Conservation (phyloP, 768 basidiomycete genomes). For the Tremella mesenterica region DNA sequence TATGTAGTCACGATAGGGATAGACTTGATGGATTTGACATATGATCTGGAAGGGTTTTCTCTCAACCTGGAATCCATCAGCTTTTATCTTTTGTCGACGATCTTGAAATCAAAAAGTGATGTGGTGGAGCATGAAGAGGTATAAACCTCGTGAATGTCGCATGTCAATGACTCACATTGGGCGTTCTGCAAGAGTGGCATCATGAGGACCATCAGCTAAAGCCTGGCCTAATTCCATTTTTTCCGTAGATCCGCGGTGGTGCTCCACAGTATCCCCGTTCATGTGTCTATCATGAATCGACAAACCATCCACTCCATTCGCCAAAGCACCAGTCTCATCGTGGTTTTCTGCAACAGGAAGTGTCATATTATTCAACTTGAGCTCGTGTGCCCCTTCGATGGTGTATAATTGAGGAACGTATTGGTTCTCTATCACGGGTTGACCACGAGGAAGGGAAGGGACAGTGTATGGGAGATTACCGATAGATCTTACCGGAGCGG, state of each 20-base stretch:
- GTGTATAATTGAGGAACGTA: slow-evolving; percentile 16
- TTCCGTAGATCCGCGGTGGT: too few relatives aligned
- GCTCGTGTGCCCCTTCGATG: background rate
- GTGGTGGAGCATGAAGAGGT: too few relatives aligned
- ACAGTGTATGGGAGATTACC: background rate
- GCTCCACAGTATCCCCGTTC: too few relatives aligned
- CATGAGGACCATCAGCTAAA: background rate
- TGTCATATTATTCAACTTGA: background rate
- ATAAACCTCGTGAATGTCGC: too few relatives aligned
- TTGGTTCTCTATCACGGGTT: slow-evolving; percentile 1
- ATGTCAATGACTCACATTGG: slow-evolving; percentile 1
- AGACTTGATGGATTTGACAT: slow-evolving; percentile 22
- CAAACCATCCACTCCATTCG: slow-evolving; percentile 1
- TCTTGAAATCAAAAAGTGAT: background rate
- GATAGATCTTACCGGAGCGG: slow-evolving; percentile 2
- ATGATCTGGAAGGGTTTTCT: slow-evolving; percentile 25
- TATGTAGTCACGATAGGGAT: slow-evolving; percentile 40
- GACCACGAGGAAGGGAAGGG: background rate
- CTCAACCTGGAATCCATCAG: too few relatives aligned
- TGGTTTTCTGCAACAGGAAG: background rate
- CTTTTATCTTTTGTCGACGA: background rate
- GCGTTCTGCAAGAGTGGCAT: background rate
- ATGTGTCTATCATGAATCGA: too few relatives aligned
- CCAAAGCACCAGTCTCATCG: slow-evolving; percentile 1
- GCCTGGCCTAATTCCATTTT: background rate